Evolutionary conservation across 352 stramenopile species (phyloP).

Genomic region (Globisporangium emineosum): DNA sequence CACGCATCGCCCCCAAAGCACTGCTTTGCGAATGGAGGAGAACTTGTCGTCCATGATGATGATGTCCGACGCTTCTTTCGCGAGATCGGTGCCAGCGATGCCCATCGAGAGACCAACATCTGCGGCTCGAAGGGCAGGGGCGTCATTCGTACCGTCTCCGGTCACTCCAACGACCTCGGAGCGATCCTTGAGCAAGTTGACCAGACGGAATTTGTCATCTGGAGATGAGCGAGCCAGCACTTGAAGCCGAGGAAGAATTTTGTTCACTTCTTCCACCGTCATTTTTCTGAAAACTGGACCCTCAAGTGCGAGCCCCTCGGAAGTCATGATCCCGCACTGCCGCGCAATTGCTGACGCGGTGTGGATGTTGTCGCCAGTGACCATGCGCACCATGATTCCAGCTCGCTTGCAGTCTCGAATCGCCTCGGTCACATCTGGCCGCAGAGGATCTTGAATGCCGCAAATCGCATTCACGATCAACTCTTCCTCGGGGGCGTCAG

Average conservation of each 20-base stretch:
- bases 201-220: constrained; percentile 96
- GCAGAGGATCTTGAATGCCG: constrained; percentile 96
- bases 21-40: constrained; percentile 74
- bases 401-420: constrained; percentile 93
- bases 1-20: constrained; percentile 78
- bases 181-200: constrained; percentile 79
- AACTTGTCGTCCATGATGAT: constrained; percentile 89
- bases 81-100: constrained; percentile 75
- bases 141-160: constrained; percentile 81
- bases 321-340: constrained; percentile 95
- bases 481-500: constrained; percentile 65
- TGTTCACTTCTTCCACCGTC: constrained; percentile 48
- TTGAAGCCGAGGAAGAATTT: constrained; percentile 68
- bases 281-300: constrained; percentile 91
- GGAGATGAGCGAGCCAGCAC: constrained; percentile 94
- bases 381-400: constrained; percentile 99
- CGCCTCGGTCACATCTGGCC: constrained; percentile 91
- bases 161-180: constrained; percentile 78
- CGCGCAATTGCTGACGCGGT: constrained; percentile 96
- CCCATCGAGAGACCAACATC: constrained; percentile 82
- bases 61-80: constrained; percentile 82
- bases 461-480: constrained; percentile 90
- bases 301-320: constrained; percentile 88
- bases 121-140: constrained; percentile 61
- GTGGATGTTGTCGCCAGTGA: constrained; percentile 98